phyloP scores from a whole-genome alignment of 177 flowering plant species.

The Vitis hybrid region DNA sequence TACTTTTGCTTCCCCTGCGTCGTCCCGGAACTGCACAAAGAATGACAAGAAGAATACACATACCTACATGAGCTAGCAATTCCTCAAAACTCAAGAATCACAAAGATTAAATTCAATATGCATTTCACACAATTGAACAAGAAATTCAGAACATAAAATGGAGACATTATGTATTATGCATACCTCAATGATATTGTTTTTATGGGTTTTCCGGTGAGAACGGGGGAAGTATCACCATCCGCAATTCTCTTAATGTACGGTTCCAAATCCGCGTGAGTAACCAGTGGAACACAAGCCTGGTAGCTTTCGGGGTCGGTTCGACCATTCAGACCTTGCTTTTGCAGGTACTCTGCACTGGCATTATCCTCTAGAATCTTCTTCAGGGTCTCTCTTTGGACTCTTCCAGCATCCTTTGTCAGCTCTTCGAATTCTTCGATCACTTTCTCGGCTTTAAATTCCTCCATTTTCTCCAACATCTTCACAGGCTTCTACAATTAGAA shows the following conservation, averaged over 20 bases:
- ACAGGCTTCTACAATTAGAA: neutral
- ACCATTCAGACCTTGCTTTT: conserved; percentile 62
- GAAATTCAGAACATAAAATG: neutral
- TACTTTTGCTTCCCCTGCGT: conserved; percentile 84
- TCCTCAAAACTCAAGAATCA: neutral
- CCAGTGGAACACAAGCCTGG: conserved; percentile 70
- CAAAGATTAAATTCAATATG: neutral
- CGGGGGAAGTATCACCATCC: conserved; percentile 63
- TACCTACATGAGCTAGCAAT: neutral
- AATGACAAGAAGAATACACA: conserved; percentile 1
- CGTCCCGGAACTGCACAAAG: conserved; percentile 77
- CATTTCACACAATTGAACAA: neutral
- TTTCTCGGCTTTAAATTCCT: conserved; percentile 29
- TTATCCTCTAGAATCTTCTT: conserved; percentile 71
- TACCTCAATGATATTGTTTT: conserved; percentile 76
- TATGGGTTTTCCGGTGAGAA: conserved; percentile 77
- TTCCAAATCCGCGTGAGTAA: conserved; percentile 66
- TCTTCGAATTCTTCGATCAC: conserved; percentile 79
- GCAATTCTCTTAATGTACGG: conserved; percentile 68
- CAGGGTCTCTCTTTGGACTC: conserved; percentile 71
- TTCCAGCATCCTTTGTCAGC: conserved; percentile 62
- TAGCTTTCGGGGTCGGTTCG: conserved; percentile 72
- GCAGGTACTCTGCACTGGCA: conserved; percentile 64
- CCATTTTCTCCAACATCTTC: conserved; percentile 65
- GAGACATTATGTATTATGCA: neutral